phyloP scores from a whole-genome alignment of 495 filamentous ascomycete genomes.

The Penicillium manginii region DNA sequence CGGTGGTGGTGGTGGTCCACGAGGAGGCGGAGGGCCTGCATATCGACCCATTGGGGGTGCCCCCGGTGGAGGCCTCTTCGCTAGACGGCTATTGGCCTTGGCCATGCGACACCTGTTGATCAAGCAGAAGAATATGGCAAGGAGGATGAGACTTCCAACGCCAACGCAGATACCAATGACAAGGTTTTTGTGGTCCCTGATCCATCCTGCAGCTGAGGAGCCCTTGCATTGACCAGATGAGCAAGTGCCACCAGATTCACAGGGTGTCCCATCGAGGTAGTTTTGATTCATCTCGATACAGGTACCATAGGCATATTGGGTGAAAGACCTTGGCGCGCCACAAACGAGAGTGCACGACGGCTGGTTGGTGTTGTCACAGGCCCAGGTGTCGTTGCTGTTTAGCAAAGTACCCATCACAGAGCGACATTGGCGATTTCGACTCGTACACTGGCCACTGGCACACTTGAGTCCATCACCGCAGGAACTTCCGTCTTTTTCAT shows the following conservation, averaged over 20 bases:
- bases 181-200: slow-evolving; percentile 70
- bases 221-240: slow-evolving; percentile 73
- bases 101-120: slow-evolving; percentile 52
- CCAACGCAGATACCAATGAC: slow-evolving; percentile 73
- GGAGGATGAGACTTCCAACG: slow-evolving; percentile 67
- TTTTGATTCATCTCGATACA: slow-evolving; percentile 83
- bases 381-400: slow-evolving; percentile 76
- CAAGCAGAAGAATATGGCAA: slow-evolving; percentile 64
- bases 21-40: slow-evolving; percentile 27
- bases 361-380: slow-evolving; percentile 64
- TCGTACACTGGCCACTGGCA: slow-evolving; percentile 94
- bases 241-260: slow-evolving; percentile 80
- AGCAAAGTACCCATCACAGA: slow-evolving; percentile 80
- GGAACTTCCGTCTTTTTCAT: slow-evolving; percentile 66
- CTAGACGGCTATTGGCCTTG: slow-evolving; percentile 18
- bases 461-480: slow-evolving; percentile 77
- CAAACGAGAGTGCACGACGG: slow-evolving; percentile 76
- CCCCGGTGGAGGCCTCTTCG: neutral
- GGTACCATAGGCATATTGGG: slow-evolving; percentile 26
- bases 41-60: slow-evolving; percentile 32
- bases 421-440: slow-evolving; percentile 86
- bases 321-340: slow-evolving; percentile 68
- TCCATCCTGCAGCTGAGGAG: slow-evolving; percentile 64
- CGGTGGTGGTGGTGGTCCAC: slow-evolving; percentile 28
- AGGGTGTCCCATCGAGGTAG: slow-evolving; percentile 91